A percentile compares a stretch with the other conserved stretches of the same genome.
Conservation (phyloP, 2,329 filamentous ascomycete species). For the Whalleya microplaca region DNA sequence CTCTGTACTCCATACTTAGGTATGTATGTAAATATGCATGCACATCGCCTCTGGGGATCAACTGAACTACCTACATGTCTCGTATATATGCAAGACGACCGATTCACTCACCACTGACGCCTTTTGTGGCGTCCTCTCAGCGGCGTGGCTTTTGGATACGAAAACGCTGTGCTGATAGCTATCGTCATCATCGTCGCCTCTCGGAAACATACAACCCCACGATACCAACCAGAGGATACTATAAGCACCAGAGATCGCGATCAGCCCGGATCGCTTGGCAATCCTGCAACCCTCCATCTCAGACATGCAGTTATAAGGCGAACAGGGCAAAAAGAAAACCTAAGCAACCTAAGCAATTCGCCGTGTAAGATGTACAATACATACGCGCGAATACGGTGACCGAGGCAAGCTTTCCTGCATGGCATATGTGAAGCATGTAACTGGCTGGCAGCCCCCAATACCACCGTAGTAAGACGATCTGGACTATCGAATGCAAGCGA, state of each 20-base stretch:
- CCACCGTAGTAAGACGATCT: not conserved
- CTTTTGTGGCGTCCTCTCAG: conserved; percentile 6
- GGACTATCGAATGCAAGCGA: not conserved
- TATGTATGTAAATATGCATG: not conserved
- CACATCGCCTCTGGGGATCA: not conserved
- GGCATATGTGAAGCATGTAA: not conserved
- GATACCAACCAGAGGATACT: conserved; percentile 11
- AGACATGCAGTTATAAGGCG: conserved; percentile 5
- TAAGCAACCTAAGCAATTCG: not conserved
- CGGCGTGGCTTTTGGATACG: conserved; percentile 1
- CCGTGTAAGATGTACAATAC: not conserved
- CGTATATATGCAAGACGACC: conserved; percentile 1
- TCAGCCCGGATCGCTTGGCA: conserved; percentile 2
- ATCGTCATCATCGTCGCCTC: not conserved
- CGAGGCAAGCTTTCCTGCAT: not conserved
- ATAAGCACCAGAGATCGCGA: conserved; percentile 10
- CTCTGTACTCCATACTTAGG: conserved; percentile 1
- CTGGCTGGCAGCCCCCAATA: not conserved
- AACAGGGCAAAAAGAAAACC: not conserved
- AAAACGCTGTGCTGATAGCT: conserved; percentile 2
- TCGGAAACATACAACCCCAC: conserved; percentile 3
- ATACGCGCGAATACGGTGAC: not conserved
- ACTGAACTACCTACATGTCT: not conserved
- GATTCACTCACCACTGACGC: conserved; percentile 15
- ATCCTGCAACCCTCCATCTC: conserved; percentile 2